phyloP scores from a whole-genome alignment of 2,329 filamentous ascomycete species.

The Balansia obtecta region DNA sequence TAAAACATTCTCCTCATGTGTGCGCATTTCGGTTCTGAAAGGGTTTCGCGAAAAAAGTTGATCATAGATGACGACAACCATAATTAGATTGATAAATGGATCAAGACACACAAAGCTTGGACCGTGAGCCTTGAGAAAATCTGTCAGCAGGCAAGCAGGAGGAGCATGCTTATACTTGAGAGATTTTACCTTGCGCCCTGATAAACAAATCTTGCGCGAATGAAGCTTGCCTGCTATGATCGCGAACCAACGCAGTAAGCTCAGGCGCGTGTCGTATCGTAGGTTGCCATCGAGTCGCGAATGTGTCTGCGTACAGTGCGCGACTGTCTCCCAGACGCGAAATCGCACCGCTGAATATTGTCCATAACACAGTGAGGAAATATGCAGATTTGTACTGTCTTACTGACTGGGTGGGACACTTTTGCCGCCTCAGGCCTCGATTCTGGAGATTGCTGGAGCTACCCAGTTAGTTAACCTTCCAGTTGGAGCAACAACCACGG shows the following conservation, averaged over 20 bases:
- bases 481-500: not conserved
- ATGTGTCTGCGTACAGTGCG: conserved; percentile 6
- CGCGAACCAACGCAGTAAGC: not conserved
- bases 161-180: not conserved
- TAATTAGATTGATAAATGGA: conserved; percentile 6
- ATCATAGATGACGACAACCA: conserved; percentile 13
- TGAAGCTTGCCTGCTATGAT: not conserved
- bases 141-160: conserved; percentile 2
- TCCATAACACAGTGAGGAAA: not conserved
- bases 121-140: conserved; percentile 3
- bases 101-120: conserved; percentile 7
- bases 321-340: not conserved
- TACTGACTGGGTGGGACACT: not conserved
- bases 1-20: conserved; percentile 6
- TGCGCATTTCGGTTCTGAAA: conserved; percentile 19
- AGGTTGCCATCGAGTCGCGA: conserved; percentile 1
- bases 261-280: conserved; percentile 2
- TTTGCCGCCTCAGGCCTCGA: conserved; percentile 13
- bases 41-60: conserved; percentile 12
- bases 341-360: not conserved
- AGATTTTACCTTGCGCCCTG: conserved; percentile 3
- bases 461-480: not conserved
- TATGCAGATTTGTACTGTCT: not conserved
- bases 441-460: not conserved
- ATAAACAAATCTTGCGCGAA: not conserved